Evolutionary conservation across 2,329 filamentous ascomycete genomes (phyloP), one percentile per base, ranked within the genome.

Genomic region (Pyricularia sp.): DNA sequence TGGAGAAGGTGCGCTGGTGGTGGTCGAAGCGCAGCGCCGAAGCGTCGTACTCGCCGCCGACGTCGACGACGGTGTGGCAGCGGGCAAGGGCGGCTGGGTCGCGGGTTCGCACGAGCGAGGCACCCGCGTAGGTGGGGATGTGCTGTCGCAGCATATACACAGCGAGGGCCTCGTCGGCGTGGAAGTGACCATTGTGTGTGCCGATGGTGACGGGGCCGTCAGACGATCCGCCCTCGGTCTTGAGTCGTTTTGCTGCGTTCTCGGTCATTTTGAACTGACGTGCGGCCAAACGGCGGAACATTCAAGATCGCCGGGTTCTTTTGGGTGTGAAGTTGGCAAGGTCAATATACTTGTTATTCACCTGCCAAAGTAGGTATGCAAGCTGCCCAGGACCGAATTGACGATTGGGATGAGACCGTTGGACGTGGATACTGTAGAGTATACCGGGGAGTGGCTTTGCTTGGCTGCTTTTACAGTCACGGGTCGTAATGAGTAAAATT

Each of bases 111-210:
- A 97, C 84, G 63, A 99, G 90, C 63, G 84, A 78, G 30, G 93
- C 90, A 73, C 85, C 81, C 69, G 84, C 79, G 83, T 98, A 99
- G 70, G 89, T 82, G 26, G 95, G 94, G 23, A 98, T 72, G 71
- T 79, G 90, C 69, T 91, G 87, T 72, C 93, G 93, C 74, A 99
- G 91, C 85, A 99, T 93, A 84, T 97, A 93, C 72, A 99, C 94
- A 70, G 95, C 95, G 63, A 99, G 88, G 71, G 95, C 94, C 83
- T 99, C 95, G 80, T 99, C 95, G 78, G 95, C 95, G 83, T 99
- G 95, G 86, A 99, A 99, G 84, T 97, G 93, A 74, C 95, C 95
- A 82, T 91, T 97, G 86, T 99, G 95, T 33, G 95, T 99, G 77
- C 94, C 95, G 78, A 97, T 96, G 74, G 88, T 81, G 72, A 90